Evolutionary conservation across 164 flowering plant genomes (phyloP).

Genomic region (Annona squamosa): DNA sequence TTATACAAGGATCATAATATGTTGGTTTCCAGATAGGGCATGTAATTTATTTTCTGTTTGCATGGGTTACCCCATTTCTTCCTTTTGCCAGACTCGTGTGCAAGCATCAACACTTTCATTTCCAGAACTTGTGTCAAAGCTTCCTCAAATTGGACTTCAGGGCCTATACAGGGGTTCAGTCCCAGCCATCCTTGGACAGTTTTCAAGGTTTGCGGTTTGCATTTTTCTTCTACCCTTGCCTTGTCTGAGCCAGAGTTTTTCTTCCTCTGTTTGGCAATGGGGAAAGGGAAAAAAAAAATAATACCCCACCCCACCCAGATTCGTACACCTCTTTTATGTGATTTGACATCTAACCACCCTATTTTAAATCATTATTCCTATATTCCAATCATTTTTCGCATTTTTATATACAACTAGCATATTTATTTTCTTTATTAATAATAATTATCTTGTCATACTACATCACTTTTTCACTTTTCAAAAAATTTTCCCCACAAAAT

Average conservation of each 20-base stretch:
- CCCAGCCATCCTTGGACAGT: constrained; percentile 94
- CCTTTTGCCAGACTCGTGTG: constrained; percentile 60
- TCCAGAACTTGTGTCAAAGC: constrained; percentile 70
- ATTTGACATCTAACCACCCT: no score
- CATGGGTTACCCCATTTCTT: background rate
- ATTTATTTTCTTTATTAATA: no score
- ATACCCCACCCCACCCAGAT: no score
- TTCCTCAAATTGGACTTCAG: constrained; percentile 77
- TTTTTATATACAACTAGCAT: no score
- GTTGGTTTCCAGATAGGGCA: background rate
- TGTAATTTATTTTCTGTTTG: background rate
- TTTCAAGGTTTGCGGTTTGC: constrained; percentile 82
- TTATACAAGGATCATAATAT: no score
- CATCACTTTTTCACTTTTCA: no score
- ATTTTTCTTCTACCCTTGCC: constrained; percentile 2
- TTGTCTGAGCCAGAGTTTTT: constrained; percentile 3
- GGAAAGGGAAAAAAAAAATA: no score
- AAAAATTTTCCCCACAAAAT: no score
- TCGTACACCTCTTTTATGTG: no score
- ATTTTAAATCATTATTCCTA: no score
- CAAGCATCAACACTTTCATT: constrained; percentile 94
- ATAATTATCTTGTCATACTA: no score
- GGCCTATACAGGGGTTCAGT: constrained; percentile 88
- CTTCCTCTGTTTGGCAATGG: background rate
- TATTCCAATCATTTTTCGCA: no score